Evolutionary conservation across 2,329 filamentous ascomycete genomes (phyloP), one percentile per base, ranked within the genome.

Genomic region (Aspergillus eucalypticola): DNA sequence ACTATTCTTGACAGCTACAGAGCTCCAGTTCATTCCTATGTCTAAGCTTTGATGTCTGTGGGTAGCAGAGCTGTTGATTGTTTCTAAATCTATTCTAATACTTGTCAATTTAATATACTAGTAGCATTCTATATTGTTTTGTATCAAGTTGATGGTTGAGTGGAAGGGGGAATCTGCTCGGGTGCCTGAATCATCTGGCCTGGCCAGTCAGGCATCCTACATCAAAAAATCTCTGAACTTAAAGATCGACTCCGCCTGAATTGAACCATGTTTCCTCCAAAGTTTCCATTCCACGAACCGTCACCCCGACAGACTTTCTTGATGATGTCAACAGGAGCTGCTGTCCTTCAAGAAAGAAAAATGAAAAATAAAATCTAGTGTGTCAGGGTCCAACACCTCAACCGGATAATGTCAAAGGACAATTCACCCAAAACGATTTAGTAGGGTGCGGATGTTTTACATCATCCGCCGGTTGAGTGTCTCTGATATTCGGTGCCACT

Each of bases 201-300:
- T 41, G 48, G 21, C 54, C 62, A 35, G 32, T 35, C 32, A 67
- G 65, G 64, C 65, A 67, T 64, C 63, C 55, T 58, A 52, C 27
- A 61, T 60, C 25, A 27, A 59, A 59, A 8, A 44, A 21, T 23
- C 5, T 44, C 19, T 44, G 41, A 44, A 44, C 54, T 44, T 57
- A 15, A 55, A 62, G 41, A 38, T 61, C 53, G 58, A 50, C 32
- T 35, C 32, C 32, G 32, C 32, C 32, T 27, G 52, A 13, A 19
- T 35, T 15, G 44, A 49, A 39, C 27, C 25, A 59, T 44, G 41
- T 44, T 21, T 44, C 41, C 19, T 6, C 41, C 41, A 15, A 23
- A 29, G 4, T 4, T 44, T 27, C 6, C 25, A 27, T 27, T 10
- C 11, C 11, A 19, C 1, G 5, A 19, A 21, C 41, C 7, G 41